Evolutionary conservation across 768 basidiomycete species (phyloP).

Genomic region (Sarcodon aspratus): DNA sequence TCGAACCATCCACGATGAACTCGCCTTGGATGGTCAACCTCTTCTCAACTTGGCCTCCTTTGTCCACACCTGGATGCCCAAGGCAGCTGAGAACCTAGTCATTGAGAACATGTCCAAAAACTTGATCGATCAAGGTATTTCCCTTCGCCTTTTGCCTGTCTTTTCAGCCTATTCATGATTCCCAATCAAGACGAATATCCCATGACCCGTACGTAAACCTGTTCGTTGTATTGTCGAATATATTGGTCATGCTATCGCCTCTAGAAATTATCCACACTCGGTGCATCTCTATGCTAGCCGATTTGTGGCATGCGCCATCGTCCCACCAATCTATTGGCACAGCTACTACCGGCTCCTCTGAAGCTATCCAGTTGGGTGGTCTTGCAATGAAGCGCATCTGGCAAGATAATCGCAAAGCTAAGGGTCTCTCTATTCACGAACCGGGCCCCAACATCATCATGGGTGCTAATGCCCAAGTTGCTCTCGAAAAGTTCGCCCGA

Average conservation of each 20-base stretch:
- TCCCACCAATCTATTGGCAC: slow-evolving; percentile 48
- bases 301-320: slow-evolving; percentile 57
- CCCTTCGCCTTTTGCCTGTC: too few species aligned
- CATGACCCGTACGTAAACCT: slow-evolving; percentile 27
- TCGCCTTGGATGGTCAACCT: slow-evolving; percentile 42
- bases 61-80: slow-evolving; percentile 56
- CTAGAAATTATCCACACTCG: slow-evolving; percentile 32
- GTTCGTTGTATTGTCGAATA: slow-evolving; percentile 1
- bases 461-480: slow-evolving; percentile 62
- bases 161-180: too few species aligned
- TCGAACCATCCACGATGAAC: slow-evolving; percentile 55
- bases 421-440: slow-evolving; percentile 54
- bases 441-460: slow-evolving; percentile 57
- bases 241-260: background rate
- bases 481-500: slow-evolving; percentile 59
- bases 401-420: slow-evolving; percentile 56
- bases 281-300: slow-evolving; percentile 44
- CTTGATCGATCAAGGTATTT: slow-evolving; percentile 37
- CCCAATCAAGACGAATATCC: slow-evolving; percentile 45
- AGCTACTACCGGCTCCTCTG: slow-evolving; percentile 60
- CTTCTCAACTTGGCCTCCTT: slow-evolving; percentile 57
- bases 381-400: slow-evolving; percentile 62
- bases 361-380: slow-evolving; percentile 65
- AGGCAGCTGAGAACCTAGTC: slow-evolving; percentile 41
- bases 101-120: slow-evolving; percentile 58